Evolutionary conservation across 208 protist species (phyloP).

Genomic region (Wallacemonas sp.): DNA sequence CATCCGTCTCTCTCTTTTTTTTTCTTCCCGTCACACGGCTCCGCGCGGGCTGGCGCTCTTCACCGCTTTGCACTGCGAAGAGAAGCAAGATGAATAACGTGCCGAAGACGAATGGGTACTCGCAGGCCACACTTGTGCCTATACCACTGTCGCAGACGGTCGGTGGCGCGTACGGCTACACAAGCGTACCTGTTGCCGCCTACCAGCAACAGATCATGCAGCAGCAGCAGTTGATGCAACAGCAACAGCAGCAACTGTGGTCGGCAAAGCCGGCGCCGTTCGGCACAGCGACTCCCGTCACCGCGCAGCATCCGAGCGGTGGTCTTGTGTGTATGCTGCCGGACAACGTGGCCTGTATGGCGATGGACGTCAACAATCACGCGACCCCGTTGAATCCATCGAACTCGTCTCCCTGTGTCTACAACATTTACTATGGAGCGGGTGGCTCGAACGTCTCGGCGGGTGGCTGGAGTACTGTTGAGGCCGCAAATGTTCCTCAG

Average conservation of each 20-base stretch:
- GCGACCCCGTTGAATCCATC: neutral
- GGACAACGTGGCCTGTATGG: conserved; percentile 2
- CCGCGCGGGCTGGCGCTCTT: no score
- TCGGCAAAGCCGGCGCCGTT: neutral
- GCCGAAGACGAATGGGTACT: neutral
- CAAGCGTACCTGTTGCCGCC: neutral
- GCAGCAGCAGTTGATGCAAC: neutral
- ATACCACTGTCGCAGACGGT: neutral
- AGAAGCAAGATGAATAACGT: neutral
- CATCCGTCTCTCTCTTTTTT: no score
- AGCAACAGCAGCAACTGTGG: conserved; percentile 9
- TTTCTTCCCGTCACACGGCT: neutral
- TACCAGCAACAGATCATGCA: conserved; percentile 10
- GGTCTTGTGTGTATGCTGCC: conserved; percentile 3
- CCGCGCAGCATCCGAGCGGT: neutral
- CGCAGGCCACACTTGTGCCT: neutral
- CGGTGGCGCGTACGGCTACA: neutral
- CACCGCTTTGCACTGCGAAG: neutral
- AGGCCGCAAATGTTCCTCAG: neutral
- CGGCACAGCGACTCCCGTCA: neutral
- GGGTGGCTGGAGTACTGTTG: neutral
- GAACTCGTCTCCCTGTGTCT: neutral
- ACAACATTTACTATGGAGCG: neutral
- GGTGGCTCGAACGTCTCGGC: neutral
- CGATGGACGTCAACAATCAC: neutral